These are phyloP conservation scores for Pyrus pyrifolia DNA, from an alignment of 306 rosid species.

Conservation along the genomic window DNA sequence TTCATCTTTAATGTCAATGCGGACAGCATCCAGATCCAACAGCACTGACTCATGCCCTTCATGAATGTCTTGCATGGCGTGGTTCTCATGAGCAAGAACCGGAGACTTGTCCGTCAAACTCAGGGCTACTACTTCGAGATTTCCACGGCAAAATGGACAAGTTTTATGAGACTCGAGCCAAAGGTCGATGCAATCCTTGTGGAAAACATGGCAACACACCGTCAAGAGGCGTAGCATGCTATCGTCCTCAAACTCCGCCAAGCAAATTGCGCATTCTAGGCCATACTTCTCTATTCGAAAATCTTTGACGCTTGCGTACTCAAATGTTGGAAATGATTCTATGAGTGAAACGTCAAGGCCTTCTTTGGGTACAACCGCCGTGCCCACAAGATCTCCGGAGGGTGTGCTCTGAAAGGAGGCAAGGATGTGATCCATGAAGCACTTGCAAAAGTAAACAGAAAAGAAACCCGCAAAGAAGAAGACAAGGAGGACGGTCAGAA, in stretches of 20 bases:
- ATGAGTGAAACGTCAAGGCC: slow-evolving; percentile 54
- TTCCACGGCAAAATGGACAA: slow-evolving; percentile 68
- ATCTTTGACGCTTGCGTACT: slow-evolving; percentile 46
- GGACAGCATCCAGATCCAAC: slow-evolving; percentile 10
- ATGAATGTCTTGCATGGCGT: background rate
- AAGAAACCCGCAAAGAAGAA: slow-evolving; percentile 42
- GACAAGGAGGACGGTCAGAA: slow-evolving; percentile 36
- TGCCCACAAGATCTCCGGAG: slow-evolving; percentile 17
- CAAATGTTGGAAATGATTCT: slow-evolving; percentile 47
- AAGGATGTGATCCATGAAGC: slow-evolving; percentile 20
- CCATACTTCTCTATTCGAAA: slow-evolving; percentile 30
- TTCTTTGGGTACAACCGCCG: background rate
- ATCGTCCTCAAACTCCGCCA: slow-evolving; percentile 52
- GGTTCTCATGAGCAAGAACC: background rate
- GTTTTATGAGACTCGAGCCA: slow-evolving; percentile 74
- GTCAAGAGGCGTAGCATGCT: slow-evolving; percentile 49
- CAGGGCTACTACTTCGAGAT: slow-evolving; percentile 32
- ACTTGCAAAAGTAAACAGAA: slow-evolving; percentile 39
- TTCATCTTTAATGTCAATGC: slow-evolving; percentile 32
- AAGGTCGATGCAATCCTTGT: slow-evolving; percentile 66
- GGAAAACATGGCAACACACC: slow-evolving; percentile 65
- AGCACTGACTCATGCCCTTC: background rate
- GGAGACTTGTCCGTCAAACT: background rate
- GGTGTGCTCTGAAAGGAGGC: slow-evolving; percentile 24
- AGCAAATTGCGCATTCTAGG: slow-evolving; percentile 63